Percentiles rank a stretch among this genome's conserved stretches.
These are phyloP conservation scores for Puccinia horiana DNA, from an alignment of 1,284 basidiomycete species.

Conservation along the genomic window DNA sequence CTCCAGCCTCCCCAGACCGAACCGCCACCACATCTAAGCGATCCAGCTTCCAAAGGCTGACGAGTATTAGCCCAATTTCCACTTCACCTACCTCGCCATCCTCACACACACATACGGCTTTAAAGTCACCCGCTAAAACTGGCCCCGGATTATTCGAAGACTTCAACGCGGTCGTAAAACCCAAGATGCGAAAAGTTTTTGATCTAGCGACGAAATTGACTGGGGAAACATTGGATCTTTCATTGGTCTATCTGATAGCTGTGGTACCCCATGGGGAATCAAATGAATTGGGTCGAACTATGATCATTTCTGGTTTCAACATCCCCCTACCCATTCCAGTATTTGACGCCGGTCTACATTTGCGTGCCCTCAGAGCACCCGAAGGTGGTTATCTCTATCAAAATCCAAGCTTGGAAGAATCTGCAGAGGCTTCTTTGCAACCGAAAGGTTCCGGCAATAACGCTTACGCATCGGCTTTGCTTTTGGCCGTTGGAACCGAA, in stretches of 20 bases:
- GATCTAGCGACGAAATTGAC: conserved; percentile 53
- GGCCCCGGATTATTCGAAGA: conserved; percentile 40
- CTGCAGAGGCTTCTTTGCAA: conserved; percentile 19
- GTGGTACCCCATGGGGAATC: conserved; percentile 27
- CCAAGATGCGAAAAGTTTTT: conserved; percentile 54
- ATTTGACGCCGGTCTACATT: conserved; percentile 55
- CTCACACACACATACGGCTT: not conserved
- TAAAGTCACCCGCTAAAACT: not conserved
- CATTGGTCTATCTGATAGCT: conserved; percentile 53
- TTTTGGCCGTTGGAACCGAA: conserved; percentile 54
- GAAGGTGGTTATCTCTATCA: conserved; percentile 56
- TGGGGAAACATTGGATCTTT: conserved; percentile 53
- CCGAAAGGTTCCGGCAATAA: not conserved
- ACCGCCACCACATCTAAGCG: not conserved
- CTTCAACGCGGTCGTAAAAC: not conserved
- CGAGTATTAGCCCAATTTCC: conserved; percentile 3
- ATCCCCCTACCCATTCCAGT: conserved; percentile 53
- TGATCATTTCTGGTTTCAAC: conserved; percentile 53
- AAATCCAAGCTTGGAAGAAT: conserved; percentile 51
- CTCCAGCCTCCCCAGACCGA: not conserved
- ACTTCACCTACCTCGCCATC: conserved; percentile 18
- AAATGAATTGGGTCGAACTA: conserved; percentile 6
- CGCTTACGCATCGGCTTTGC: conserved; percentile 52
- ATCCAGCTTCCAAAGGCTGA: not conserved
- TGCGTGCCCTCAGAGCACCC: conserved; percentile 53